Conservation (phyloP, 495 filamentous ascomycete species). For the Extremus antarcticus region DNA sequence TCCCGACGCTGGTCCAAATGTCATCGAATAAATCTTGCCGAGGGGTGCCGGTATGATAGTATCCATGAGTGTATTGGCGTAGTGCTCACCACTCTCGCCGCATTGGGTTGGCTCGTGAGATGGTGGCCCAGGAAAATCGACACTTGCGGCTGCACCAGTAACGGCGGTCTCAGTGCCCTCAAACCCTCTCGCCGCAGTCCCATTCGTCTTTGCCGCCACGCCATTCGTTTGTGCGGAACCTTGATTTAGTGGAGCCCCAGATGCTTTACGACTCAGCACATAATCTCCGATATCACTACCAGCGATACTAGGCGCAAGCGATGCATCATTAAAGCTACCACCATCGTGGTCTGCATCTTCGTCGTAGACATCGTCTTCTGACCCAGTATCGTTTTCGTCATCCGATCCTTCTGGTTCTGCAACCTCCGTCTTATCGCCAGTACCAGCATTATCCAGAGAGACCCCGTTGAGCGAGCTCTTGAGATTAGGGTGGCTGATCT, state of each 20-base stretch:
- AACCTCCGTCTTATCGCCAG: slow-evolving; percentile 83
- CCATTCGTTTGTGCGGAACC: slow-evolving; percentile 19
- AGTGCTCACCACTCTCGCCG: slow-evolving; percentile 62
- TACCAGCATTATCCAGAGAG: slow-evolving; percentile 62
- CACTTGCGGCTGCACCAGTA: slow-evolving; percentile 37
- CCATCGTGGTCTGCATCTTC: slow-evolving; percentile 53
- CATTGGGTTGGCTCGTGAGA: slow-evolving; percentile 78
- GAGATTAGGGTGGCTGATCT: slow-evolving; percentile 81
- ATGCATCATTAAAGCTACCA: slow-evolving; percentile 48
- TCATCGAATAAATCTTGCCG: slow-evolving; percentile 78
- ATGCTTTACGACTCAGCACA: slow-evolving; percentile 54
- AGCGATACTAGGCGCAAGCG: slow-evolving; percentile 44
- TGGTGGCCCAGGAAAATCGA: slow-evolving; percentile 79
- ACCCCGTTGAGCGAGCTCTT: slow-evolving; percentile 84
- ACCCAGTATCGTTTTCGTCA: slow-evolving; percentile 40
- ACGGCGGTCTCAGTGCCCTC: slow-evolving; percentile 44
- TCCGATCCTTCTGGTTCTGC: slow-evolving; percentile 49
- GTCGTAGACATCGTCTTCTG: slow-evolving; percentile 53
- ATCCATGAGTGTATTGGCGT: slow-evolving; percentile 74
- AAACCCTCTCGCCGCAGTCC: slow-evolving; percentile 35
- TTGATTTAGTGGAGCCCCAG: slow-evolving; percentile 34
- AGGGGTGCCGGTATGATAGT: slow-evolving; percentile 79
- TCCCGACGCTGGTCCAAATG: slow-evolving; percentile 71
- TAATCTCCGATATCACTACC: slow-evolving; percentile 48
- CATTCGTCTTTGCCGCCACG: slow-evolving; percentile 33